phyloP scores from a whole-genome alignment of 1,284 basidiomycete species.

The Cystobasidium sp. region DNA sequence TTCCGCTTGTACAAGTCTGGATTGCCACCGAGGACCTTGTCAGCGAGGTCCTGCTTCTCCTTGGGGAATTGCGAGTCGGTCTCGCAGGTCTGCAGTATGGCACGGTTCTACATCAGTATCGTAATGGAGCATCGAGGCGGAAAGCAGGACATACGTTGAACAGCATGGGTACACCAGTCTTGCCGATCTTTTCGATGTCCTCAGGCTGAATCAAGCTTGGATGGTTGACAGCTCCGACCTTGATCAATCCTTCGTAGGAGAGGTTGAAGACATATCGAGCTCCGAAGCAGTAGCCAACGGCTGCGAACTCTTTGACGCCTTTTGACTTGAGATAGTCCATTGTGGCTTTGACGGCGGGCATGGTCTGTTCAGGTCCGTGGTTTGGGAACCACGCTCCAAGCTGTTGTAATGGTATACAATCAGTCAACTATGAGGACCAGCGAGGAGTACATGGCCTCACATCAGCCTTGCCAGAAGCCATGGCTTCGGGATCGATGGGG shows the following conservation, averaged over 20 bases:
- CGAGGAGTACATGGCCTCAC: conserved; percentile 55
- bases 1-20: conserved; percentile 42
- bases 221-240: conserved; percentile 66
- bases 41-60: conserved; percentile 32
- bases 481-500: conserved; percentile 60
- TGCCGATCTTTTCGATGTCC: conserved; percentile 61
- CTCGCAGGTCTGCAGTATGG: conserved; percentile 26
- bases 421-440: not conserved
- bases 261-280: conserved; percentile 70
- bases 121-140: not conserved
- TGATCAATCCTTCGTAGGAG: conserved; percentile 66
- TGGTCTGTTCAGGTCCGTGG: conserved; percentile 62
- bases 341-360: conserved; percentile 65
- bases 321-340: conserved; percentile 64
- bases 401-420: conserved; percentile 51
- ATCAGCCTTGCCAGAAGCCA: conserved; percentile 58
- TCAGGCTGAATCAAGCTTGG: conserved; percentile 70
- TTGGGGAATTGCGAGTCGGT: conserved; percentile 38
- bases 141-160: conserved; percentile 29
- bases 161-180: conserved; percentile 32
- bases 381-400: conserved; percentile 62
- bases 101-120: not conserved
- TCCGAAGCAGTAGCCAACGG: conserved; percentile 73
- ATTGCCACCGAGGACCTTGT: conserved; percentile 37
- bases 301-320: conserved; percentile 67